Evolutionary conservation across 2,329 filamentous ascomycete genomes (phyloP).

Genomic region (Pseudocercospora fuligena): DNA sequence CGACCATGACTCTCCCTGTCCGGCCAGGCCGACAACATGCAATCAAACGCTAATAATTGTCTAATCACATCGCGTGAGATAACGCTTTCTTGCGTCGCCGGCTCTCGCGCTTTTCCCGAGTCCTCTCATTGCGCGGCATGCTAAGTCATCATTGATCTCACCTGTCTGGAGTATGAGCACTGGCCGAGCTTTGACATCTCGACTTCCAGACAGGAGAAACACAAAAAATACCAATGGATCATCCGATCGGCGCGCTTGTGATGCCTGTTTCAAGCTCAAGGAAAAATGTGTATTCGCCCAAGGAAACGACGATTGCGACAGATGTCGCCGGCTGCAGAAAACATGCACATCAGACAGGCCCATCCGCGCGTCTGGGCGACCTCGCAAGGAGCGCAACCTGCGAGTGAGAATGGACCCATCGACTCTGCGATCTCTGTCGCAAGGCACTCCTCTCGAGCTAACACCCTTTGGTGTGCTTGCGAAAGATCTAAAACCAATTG

Average conservation of each 20-base stretch:
- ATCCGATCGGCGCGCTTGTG: conserved; percentile 12
- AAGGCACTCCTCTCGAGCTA: background rate
- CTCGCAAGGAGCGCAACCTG: conserved; percentile 8
- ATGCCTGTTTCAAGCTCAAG: conserved; percentile 17
- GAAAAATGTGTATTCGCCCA: conserved; percentile 12
- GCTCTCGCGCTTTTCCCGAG: no score
- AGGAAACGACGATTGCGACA: conserved; percentile 1
- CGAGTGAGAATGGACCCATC: background rate
- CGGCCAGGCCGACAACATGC: background rate
- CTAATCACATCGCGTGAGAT: background rate
- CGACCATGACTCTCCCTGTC: no score
- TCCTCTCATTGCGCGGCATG: no score
- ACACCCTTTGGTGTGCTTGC: background rate
- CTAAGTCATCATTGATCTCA: background rate
- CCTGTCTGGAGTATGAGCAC: background rate
- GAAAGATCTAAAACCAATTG: background rate
- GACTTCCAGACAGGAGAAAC: background rate
- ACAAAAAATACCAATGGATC: background rate
- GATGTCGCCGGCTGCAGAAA: conserved; percentile 13
- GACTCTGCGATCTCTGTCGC: background rate
- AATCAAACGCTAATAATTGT: background rate
- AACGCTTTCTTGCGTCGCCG: no score
- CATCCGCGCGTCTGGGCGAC: conserved; percentile 8
- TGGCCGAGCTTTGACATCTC: background rate
- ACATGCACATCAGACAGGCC: conserved; percentile 11